Evolutionary conservation across 1,284 basidiomycete genomes (phyloP).

Genomic region (Melampsora medusae): DNA sequence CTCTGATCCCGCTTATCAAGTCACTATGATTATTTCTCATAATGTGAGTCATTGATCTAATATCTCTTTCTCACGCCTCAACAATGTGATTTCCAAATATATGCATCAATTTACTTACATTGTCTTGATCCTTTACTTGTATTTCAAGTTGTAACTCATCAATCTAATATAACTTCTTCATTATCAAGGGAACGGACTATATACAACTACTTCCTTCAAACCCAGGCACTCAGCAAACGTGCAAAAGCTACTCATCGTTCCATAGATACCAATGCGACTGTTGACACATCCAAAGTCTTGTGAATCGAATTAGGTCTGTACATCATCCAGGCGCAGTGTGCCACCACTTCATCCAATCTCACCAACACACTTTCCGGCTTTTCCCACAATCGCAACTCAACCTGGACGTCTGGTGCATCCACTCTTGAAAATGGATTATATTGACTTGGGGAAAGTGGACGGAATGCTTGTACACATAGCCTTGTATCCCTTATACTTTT

Average conservation of each 20-base stretch:
- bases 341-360: conserved; percentile 13
- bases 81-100: no score
- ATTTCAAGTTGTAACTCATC: background rate
- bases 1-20: no score
- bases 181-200: background rate
- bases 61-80: no score
- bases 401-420: background rate
- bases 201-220: no score
- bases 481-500: background rate
- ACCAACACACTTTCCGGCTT: background rate
- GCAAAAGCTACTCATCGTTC: background rate
- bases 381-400: background rate
- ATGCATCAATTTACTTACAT: no score
- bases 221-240: no score
- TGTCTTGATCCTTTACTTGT: background rate
- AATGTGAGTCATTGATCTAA: no score
- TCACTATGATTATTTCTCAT: no score
- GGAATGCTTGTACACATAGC: background rate
- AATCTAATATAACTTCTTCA: background rate
- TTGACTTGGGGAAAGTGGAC: background rate
- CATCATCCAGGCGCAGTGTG: conserved; percentile 37
- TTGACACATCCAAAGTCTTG: background rate
- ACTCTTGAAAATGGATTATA: background rate
- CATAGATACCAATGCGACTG: background rate
- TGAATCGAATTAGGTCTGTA: background rate